Evolutionary conservation across 2,329 filamentous ascomycete genomes (phyloP).

Genomic region (Juglanconis oblonga): DNA sequence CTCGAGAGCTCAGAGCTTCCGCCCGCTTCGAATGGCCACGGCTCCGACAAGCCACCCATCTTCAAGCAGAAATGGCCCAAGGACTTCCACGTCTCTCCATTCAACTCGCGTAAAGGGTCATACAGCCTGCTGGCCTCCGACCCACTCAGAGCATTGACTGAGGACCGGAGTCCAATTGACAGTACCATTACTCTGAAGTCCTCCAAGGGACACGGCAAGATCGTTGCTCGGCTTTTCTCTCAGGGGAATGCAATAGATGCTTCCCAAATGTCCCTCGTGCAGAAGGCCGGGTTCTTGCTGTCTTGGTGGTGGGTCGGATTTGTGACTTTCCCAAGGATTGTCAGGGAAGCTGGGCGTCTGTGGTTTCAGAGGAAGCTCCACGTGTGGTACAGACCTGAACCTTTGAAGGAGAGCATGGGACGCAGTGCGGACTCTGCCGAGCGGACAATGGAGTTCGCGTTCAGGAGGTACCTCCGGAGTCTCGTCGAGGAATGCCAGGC

Average conservation of each 20-base stretch:
- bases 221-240: slow-evolving; percentile 60
- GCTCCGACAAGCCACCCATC: slow-evolving; percentile 11
- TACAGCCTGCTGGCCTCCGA: slow-evolving; percentile 52
- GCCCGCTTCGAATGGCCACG: background rate
- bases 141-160: slow-evolving; percentile 38
- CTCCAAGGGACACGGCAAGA: slow-evolving; percentile 57
- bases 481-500: slow-evolving; percentile 45
- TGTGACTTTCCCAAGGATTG: slow-evolving; percentile 62
- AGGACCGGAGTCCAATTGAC: slow-evolving; percentile 44
- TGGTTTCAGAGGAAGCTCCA: slow-evolving; percentile 56
- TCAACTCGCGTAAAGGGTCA: slow-evolving; percentile 60
- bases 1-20: slow-evolving; percentile 2
- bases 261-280: slow-evolving; percentile 35
- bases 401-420: slow-evolving; percentile 52
- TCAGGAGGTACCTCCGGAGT: slow-evolving; percentile 45
- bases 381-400: slow-evolving; percentile 65
- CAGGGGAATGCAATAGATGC: slow-evolving; percentile 50
- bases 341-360: slow-evolving; percentile 56
- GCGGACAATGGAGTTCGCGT: slow-evolving; percentile 41
- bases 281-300: slow-evolving; percentile 46
- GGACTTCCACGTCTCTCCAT: slow-evolving; percentile 74
- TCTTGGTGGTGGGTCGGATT: slow-evolving; percentile 68
- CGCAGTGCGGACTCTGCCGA: slow-evolving; percentile 52
- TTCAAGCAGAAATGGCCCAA: slow-evolving; percentile 60
- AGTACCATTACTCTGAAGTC: slow-evolving; percentile 60